Base-by-base conservation (phyloP, 768 basidiomycete genomes). In the Tylopilus sp. region DNA sequence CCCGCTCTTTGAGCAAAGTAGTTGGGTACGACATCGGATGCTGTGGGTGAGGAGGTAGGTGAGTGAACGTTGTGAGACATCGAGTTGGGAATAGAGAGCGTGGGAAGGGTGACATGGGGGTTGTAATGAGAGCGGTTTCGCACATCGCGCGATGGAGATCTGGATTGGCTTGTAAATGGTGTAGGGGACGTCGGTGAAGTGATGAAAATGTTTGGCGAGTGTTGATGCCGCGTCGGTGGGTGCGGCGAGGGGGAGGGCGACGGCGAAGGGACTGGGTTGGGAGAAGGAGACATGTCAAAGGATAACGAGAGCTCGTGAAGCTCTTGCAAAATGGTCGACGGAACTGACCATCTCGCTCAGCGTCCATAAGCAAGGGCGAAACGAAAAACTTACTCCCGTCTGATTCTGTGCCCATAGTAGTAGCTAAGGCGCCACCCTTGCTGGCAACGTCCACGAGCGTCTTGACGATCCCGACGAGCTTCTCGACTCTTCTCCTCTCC, bases 181-280 rank as follows among this genome's bases (percentile, higher is more conserved):
- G 72, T 72, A 21, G 79, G 64, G 4, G 78, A 76, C 0, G 72
- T 70, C 3, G 88, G 86, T 0, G 85, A 84, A 4, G 86, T 90
- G 59, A 91, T 76, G 63, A 78, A 86, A 59, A 90, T 88, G 58
- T 87, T 85, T 10, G 87, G 86, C 48, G 76, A 81, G 37, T 70
- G 52, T 12, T 44, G 67, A 8, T 50, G 57, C 5, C 53, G 53
- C 4, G 54, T 42, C 11, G 54, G 45, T 29, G 46, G 28, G 43
- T 64, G 53, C 0, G 67, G 68, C 3, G 67, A 67, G 3, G 63
- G 64, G 0, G 67, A 71, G 0, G 67, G 69, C 0, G 67, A 71
- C 1, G 68, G 65, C 0, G 67, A 68, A 13, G 52, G 59, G 2
- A 64, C 46, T 11, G 60, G 25, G 22, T 54, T 10, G 6, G 65